Base-by-base conservation (phyloP, 768 basidiomycete species). In the Suillus weaverae region DNA sequence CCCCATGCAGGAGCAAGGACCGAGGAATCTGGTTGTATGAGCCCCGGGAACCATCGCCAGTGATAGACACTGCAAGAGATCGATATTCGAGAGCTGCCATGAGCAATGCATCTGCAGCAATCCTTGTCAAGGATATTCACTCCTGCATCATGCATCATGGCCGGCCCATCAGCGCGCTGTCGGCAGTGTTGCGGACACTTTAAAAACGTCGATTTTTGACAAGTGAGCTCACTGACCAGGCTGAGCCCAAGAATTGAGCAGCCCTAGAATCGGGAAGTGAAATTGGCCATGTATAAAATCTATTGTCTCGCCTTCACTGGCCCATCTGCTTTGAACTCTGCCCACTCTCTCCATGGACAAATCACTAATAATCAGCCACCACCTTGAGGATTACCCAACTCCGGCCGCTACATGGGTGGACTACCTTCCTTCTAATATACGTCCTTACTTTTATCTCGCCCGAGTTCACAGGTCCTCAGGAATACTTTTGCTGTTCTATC, bases 1-100 rank as follows among this genome's bases (percentile, higher is more conserved):
- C 26, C 2, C 26, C 26, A 26, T 26, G 26, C 26, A 26, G 26
- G 26, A 26, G 26, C 26, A 26, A 26, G 26, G 26, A 6, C 60
- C 65, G 62, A 22, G 51, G 48, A 48, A 64, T 56, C 55, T 68
- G 64, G 41, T 70, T 62, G 43, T 71, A 68, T 11, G 53, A 8
- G 30, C 67, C 69, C 41, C 50, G 22, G 35, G 61, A 36, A 11
- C 60, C 36, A 63, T 54, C 61, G 11, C 54, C 63, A 60, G 63
- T 35, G 30, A 62, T 33, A 46, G 46, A 46, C 11, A n/a, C n/a
- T 11, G 46, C 10, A 22, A 46, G 44, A 9, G 9, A 22, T 22
- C 11, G n/a, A 46, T 46, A 22, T 46, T n/a, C 11, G n/a, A 46
- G n/a, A 46, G 46, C 46, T 46, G n/a, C n/a, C 46, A 46, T 46